phyloP scores from a whole-genome alignment of 768 basidiomycete genomes.

The Lactarius akahatsu region DNA sequence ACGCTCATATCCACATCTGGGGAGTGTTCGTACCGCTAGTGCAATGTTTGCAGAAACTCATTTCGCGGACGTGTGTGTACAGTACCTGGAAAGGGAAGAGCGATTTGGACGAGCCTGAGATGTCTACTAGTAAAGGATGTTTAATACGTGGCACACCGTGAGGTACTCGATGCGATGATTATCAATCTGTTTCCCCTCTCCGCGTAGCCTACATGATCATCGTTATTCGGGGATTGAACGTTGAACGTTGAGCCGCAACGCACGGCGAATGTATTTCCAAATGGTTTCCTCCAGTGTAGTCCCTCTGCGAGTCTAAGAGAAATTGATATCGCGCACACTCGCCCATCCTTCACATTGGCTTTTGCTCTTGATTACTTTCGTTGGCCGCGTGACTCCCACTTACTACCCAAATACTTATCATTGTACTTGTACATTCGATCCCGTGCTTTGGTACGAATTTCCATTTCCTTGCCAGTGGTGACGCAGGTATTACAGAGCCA shows the following conservation, averaged over 20 bases:
- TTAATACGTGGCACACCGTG: no score
- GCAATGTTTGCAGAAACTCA: conserved; percentile 59
- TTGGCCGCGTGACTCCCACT: background rate
- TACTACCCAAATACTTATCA: background rate
- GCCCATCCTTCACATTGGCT: background rate
- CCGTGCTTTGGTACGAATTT: no score
- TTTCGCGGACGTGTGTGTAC: conserved; percentile 25
- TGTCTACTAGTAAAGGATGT: no score
- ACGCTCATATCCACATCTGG: background rate
- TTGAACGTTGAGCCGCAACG: no score
- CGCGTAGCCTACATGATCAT: no score
- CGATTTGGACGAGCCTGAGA: background rate
- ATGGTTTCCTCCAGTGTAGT: background rate
- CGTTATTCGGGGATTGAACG: no score
- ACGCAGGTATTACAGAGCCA: no score
- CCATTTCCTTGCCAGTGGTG: no score
- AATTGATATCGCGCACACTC: background rate
- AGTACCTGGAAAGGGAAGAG: background rate
- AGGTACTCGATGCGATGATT: no score
- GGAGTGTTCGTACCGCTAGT: conserved; percentile 43
- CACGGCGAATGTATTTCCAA: background rate
- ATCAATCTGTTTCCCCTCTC: no score
- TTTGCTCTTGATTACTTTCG: background rate
- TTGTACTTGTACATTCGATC: no score
- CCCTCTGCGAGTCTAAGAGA: no score